phyloP scores from a whole-genome alignment of 805 yeast genomes.

The Schwanniomyces sp. region DNA sequence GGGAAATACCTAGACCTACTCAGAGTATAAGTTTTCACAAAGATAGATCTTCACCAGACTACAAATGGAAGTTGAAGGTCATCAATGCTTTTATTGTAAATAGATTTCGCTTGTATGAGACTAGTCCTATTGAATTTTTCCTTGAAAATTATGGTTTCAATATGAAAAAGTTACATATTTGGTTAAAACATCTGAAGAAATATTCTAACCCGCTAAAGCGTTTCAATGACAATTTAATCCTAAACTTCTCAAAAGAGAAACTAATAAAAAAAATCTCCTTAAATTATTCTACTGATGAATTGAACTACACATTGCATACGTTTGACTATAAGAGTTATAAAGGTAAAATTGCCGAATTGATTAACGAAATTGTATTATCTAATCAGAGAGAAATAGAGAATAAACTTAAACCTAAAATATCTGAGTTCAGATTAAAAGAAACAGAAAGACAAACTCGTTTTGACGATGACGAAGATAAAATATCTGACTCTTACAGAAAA shows the following conservation, averaged over 20 bases:
- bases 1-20: constrained; percentile 20
- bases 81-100: constrained; percentile 30
- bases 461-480: constrained; percentile 33
- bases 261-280: constrained; percentile 19
- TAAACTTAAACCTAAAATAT: constrained; percentile 15
- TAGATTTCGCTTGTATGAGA: constrained; percentile 20
- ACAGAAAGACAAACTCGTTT: constrained; percentile 28
- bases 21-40: constrained; percentile 12
- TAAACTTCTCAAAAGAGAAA: constrained; percentile 21
- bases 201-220: constrained; percentile 15
- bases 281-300: constrained; percentile 9
- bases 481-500: constrained; percentile 30
- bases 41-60: constrained; percentile 15
- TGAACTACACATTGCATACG: constrained; percentile 2
- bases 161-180: constrained; percentile 21
- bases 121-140: constrained; percentile 16
- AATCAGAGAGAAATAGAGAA: constrained; percentile 15
- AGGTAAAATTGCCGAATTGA: constrained; percentile 24
- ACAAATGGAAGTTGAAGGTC: constrained; percentile 32
- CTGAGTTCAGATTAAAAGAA: constrained; percentile 22
- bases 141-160: constrained; percentile 26
- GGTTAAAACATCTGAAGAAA: constrained; percentile 18
- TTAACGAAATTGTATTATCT: constrained; percentile 20
- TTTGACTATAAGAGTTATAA: constrained; percentile 29
- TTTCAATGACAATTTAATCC: constrained; percentile 18